Base-by-base conservation (phyloP, 1,139 yeast genomes). In the Kodamaea ohmeri region DNA sequence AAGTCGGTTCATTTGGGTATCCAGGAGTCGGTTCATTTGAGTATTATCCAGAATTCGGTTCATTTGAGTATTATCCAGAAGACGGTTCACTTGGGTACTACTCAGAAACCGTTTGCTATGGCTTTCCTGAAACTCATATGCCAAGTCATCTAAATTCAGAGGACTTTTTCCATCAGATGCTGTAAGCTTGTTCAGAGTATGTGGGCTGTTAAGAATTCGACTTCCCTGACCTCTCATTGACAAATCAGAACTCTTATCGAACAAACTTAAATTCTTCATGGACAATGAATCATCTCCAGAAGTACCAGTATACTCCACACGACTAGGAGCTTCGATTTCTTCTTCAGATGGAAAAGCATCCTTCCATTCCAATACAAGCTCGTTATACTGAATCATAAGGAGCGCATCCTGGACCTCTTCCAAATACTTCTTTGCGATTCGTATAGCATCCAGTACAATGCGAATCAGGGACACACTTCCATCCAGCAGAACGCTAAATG, bases 401-500 rank as follows among this genome's bases (percentile, higher is more conserved):
- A 12, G 16, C 4, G 32, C 16, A 5, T 19, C 25, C 6, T 29
- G 25, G 16, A 29, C 21, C 5, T 19, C n/a, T 11, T 25, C 28
- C 15, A 38, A 15, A 12, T 32, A 34, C 13, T 22, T 21, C 27
- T 38, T 21, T n/a, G 38, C 30, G 27, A 34, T 35, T 25, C 36
- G 39, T n/a, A 41, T 29, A n/a, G 33, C 41, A n/a, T 41, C 37
- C 29, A 31, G 36, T 13, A 37, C 34, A 6, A 35, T 26, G n/a
- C 32, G 32, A 6, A 29, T 6, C 18, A 7, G 29, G 11, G 24
- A 21, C 37, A 20, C n/a, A n/a, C n/a, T n/a, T n/a, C n/a, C n/a
- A n/a, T n/a, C n/a, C n/a, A n/a, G n/a, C n/a, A n/a, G n/a, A n/a
- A n/a, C n/a, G n/a, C n/a, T n/a, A n/a, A n/a, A n/a, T n/a, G n/a